Percentiles rank a stretch among this genome's conserved stretches.
Evolutionary conservation across 768 basidiomycete genomes (phyloP).

Genomic region (Phlebiopsis gigantea): DNA sequence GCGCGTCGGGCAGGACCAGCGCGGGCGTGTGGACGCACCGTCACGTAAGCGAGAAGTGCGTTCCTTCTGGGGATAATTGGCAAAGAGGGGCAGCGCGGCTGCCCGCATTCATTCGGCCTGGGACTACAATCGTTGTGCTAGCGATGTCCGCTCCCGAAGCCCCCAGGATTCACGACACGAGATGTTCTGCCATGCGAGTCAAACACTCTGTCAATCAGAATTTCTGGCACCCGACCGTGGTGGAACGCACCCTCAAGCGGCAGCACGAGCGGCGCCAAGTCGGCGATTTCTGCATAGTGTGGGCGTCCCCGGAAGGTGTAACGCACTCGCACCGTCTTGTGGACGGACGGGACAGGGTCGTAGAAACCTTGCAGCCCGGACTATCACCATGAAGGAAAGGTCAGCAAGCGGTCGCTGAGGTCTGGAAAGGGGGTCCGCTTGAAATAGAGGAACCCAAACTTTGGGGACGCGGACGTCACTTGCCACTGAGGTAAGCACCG

Average conservation of each 20-base stretch:
- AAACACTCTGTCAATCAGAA: neutral
- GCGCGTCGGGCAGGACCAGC: no score
- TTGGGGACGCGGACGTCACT: no score
- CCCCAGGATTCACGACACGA: conserved; percentile 3
- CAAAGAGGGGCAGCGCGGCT: no score
- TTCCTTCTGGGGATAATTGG: no score
- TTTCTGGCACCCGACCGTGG: neutral
- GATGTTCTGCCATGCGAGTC: conserved; percentile 1
- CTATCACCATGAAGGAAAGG: conserved; percentile 22
- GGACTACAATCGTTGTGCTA: no score
- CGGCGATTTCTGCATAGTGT: conserved; percentile 78
- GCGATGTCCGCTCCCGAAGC: no score
- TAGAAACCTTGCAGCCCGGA: conserved; percentile 81
- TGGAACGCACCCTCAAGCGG: conserved; percentile 62
- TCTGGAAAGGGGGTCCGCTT: neutral
- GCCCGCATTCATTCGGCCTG: no score
- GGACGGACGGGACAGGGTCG: conserved; percentile 72
- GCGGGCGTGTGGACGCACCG: no score
- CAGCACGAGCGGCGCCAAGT: conserved; percentile 62
- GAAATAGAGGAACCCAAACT: neutral
- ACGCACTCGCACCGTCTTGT: conserved; percentile 64
- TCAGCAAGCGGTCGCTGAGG: conserved; percentile 10
- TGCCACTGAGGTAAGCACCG: no score
- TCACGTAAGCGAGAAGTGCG: no score
- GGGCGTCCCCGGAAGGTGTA: conserved; percentile 70